Conservation (phyloP, 108 stramenopile genomes). For the Discostella stelligeroides region DNA sequence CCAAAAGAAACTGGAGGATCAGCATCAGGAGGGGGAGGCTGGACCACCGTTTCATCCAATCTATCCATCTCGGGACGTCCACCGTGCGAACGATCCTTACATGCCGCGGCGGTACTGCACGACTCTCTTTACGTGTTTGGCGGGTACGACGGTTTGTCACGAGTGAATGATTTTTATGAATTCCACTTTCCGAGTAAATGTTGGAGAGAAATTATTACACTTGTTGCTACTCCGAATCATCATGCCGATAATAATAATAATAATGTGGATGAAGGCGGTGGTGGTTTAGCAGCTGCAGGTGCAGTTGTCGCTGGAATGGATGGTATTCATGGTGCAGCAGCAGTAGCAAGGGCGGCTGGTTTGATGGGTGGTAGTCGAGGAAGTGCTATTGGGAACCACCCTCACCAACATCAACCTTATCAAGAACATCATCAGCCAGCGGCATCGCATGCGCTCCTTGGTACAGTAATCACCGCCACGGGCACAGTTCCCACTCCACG, state of each 20-base stretch:
- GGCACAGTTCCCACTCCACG: conserved; percentile 74
- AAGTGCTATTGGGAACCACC: too few species aligned
- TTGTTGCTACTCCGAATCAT: neutral
- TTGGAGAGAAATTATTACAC: conserved; percentile 50
- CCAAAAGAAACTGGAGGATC: conserved; percentile 27
- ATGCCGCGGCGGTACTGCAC: conserved; percentile 81
- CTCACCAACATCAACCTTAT: too few species aligned
- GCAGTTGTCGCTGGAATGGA: neutral
- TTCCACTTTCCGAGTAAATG: conserved; percentile 81
- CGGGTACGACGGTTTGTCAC: conserved; percentile 83
- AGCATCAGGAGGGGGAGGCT: conserved; percentile 12
- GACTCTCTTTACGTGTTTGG: conserved; percentile 79
- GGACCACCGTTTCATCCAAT: conserved; percentile 27
- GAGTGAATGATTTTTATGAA: conserved; percentile 94
- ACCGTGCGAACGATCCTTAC: conserved; percentile 82
- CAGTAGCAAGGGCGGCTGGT: conserved; percentile 1
- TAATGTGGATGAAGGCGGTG: conserved; percentile 10
- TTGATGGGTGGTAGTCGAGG: conserved; percentile 19
- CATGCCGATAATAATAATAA: too few species aligned
- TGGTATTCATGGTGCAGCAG: neutral
- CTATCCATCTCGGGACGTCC: conserved; percentile 24
- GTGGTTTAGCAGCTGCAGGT: neutral
- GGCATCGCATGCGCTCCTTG: conserved; percentile 1
- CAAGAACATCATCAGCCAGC: neutral
- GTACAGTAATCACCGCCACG: conserved; percentile 57